These are phyloP conservation scores for Alternaria sp. DNA, from an alignment of 2,329 filamentous ascomycete species.

Conservation along the genomic window DNA sequence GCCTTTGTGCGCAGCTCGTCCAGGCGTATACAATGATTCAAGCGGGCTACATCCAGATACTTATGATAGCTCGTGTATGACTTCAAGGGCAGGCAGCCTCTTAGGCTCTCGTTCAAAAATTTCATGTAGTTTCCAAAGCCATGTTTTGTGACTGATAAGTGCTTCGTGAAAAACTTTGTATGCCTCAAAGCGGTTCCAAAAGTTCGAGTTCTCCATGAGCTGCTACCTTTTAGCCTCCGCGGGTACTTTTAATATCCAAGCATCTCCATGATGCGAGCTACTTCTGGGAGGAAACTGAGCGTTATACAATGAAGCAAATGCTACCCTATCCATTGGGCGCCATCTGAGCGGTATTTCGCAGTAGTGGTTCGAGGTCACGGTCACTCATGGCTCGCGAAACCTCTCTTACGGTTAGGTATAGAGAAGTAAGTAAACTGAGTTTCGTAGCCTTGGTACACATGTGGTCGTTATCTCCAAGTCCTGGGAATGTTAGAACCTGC, in stretches of 20 bases:
- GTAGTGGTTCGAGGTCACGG: rapidly evolving
- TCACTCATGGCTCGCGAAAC: neutral
- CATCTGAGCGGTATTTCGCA: neutral
- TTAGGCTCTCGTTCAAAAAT: neutral
- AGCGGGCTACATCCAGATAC: neutral
- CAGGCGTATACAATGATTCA: neutral
- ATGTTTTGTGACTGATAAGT: neutral
- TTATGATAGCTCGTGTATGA: neutral
- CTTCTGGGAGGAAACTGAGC: neutral
- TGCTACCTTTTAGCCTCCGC: neutral
- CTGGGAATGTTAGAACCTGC: neutral
- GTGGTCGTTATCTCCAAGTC: neutral
- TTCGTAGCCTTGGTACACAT: neutral
- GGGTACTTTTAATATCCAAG: rapidly evolving
- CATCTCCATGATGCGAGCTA: neutral
- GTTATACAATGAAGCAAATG: too few relatives aligned
- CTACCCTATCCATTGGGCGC: too few relatives aligned
- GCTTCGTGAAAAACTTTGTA: neutral
- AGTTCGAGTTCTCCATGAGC: neutral
- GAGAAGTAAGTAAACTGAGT: neutral
- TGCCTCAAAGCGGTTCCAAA: neutral
- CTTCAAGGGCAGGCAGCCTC: neutral
- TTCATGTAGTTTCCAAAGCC: neutral
- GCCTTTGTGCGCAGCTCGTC: neutral
- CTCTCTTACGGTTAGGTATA: neutral